These are phyloP conservation scores for Phytophthora europaea DNA, from an alignment of 352 stramenopile species.

Conservation along the genomic window DNA sequence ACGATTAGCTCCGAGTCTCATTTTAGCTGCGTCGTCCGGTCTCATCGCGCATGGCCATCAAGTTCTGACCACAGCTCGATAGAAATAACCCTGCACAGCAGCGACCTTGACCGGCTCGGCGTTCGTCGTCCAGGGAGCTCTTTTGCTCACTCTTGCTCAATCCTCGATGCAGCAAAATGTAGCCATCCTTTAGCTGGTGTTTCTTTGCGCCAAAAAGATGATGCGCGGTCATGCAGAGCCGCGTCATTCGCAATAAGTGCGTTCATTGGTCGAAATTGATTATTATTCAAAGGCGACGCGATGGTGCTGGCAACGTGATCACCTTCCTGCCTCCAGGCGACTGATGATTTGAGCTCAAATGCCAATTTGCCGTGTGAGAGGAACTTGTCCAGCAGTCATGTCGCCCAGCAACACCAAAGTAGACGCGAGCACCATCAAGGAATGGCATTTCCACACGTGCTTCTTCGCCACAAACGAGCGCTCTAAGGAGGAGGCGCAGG, in stretches of 20 bases:
- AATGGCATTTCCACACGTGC: conserved; percentile 86
- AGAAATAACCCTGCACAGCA: conserved; percentile 13
- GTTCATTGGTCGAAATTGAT: conserved; percentile 27
- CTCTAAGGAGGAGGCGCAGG: conserved; percentile 50
- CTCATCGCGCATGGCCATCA: conserved; percentile 16
- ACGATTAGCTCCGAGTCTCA: conserved; percentile 34
- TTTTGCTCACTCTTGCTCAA: neutral
- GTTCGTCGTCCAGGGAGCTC: neutral
- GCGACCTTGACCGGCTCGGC: neutral
- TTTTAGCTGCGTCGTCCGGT: conserved; percentile 21
- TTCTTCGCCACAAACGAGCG: conserved; percentile 61
- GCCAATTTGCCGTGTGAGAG: conserved; percentile 6
- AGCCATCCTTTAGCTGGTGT: conserved; percentile 9
- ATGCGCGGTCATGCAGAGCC: conserved; percentile 25
- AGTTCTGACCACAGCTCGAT: conserved; percentile 11
- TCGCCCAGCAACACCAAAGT: conserved; percentile 17
- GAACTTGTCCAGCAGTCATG: conserved; percentile 5
- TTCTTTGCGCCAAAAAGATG: conserved; percentile 22
- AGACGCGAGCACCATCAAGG: conserved; percentile 48
- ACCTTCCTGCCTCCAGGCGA: too few species aligned
- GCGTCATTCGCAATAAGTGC: conserved; percentile 22
- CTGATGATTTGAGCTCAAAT: neutral
- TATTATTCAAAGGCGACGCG: neutral
- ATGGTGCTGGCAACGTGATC: too few species aligned
- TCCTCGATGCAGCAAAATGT: conserved; percentile 6